Conservation (phyloP, 2,329 filamentous ascomycete genomes). For the Biscogniauxia marginata region DNA sequence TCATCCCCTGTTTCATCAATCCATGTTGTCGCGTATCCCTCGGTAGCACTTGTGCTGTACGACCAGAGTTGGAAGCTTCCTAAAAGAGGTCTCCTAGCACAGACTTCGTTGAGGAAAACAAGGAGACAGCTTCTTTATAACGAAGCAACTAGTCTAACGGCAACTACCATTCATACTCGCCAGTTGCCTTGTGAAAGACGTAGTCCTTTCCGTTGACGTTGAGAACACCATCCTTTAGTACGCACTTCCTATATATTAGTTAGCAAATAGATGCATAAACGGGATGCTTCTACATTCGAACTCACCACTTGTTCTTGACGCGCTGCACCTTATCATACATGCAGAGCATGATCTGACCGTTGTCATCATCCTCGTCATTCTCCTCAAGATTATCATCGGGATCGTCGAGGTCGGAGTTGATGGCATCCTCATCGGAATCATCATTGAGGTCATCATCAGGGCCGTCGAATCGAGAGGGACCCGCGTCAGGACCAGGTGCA, state of each 20-base stretch:
- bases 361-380: conserved; percentile 84
- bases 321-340: conserved; percentile 99
- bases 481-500: conserved; percentile 25
- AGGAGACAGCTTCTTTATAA: neutral
- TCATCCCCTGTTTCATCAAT: neutral
- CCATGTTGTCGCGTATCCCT: neutral
- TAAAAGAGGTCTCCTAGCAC: neutral
- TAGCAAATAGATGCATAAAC: conserved; percentile 1
- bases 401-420: conserved; percentile 97
- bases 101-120: neutral
- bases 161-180: conserved; percentile 93
- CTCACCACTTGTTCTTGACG: conserved; percentile 95
- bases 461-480: conserved; percentile 59
- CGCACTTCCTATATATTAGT: conserved; percentile 74
- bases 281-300: conserved; percentile 10
- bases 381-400: conserved; percentile 82
- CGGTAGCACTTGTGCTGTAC: neutral
- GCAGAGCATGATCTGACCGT: conserved; percentile 92
- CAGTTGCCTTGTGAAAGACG: conserved; percentile 95
- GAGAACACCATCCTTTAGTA: conserved; percentile 92
- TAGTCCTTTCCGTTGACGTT: conserved; percentile 94
- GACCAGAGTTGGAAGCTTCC: neutral
- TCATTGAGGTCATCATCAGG: conserved; percentile 54
- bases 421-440: conserved; percentile 84
- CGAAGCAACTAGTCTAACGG: neutral